Evolutionary conservation across 805 yeast species (phyloP).

Genomic region (Scheffersomyces lignosus): DNA sequence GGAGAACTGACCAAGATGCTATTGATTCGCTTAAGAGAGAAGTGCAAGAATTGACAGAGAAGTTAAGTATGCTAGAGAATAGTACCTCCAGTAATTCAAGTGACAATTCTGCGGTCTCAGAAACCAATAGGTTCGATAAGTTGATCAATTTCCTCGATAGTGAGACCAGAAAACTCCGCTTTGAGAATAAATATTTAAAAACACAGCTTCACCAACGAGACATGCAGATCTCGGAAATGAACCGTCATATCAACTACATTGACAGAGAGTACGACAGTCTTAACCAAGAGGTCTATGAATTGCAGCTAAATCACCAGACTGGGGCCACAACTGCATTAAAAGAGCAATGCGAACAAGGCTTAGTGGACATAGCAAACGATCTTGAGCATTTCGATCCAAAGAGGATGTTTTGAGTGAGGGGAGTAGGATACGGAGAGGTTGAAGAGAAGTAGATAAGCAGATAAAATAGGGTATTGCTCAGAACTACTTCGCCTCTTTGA

Average conservation of each 20-base stretch:
- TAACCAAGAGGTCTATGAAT: neutral
- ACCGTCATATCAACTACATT: constrained; percentile 22
- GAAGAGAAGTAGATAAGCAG: too few relatives aligned
- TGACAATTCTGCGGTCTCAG: neutral
- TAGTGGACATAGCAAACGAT: too few relatives aligned
- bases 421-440: too few relatives aligned
- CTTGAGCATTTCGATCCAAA: too few relatives aligned
- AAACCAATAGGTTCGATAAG: constrained; percentile 18
- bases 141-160: constrained; percentile 32
- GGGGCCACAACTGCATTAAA: too few relatives aligned
- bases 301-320: neutral
- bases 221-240: constrained; percentile 22
- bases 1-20: constrained; percentile 23
- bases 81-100: constrained; percentile 2
- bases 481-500: too few relatives aligned
- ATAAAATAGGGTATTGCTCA: too few relatives aligned
- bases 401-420: too few relatives aligned
- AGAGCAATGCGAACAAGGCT: too few relatives aligned
- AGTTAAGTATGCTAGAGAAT: constrained; percentile 16
- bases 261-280: constrained; percentile 14
- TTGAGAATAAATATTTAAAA: constrained; percentile 36
- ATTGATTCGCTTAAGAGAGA: constrained; percentile 31
- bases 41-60: constrained; percentile 28
- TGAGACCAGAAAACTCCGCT: constrained; percentile 27
- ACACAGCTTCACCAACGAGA: constrained; percentile 16